Evolutionary conservation across 805 yeast species (phyloP), one percentile per base, ranked within the genome.

Genomic region (Ogataea neopini): DNA sequence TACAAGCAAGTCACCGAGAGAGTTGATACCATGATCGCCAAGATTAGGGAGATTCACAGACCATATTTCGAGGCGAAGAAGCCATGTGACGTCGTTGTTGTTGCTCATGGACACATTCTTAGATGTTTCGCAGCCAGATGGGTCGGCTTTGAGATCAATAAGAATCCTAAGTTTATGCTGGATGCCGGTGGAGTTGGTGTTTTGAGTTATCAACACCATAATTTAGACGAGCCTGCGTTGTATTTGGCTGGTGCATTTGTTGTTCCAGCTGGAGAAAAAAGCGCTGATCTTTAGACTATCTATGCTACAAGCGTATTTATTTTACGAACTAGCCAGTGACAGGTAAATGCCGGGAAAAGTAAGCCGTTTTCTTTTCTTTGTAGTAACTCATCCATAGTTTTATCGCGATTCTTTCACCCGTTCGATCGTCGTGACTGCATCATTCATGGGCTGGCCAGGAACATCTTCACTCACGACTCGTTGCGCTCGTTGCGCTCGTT

Each of bases 101-200:
- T 91, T 50, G 97, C 92, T 9, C 98, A 92, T 63, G 98, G 98
- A 37, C 98, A 92, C 61, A 86, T 91, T 41, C 72, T 92, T 57
- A 83, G 97, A 61, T 86, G 92, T 63, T 81, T 92, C 60, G 95
- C 92, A 6, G 88, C 90, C 17, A 71, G 96, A 49, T 92, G 98
- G 98, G 81, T 87, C 32, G 79, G 76, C 2, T 67, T 74, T 34
- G 73, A 74, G n/a, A 71, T 86, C 48, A 59, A 66, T 51, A 70
- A 64, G 40, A 87, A 91, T 64, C 97, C 97, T 8, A 80, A 84
- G 56, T 83, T 90, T 66, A 72, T 92, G 65, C 72, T 92, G 56
- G 97, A 92, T 63, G 96, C 98, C 22, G 97, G 97, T 54, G 97
- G 96, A 36, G 88, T 89, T 35, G 96, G 97, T 51, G 96, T 90